Percentiles rank a stretch among this genome's conserved stretches.
Evolutionary conservation across 441 rosid genomes (phyloP).

Genomic region (Gossypium davidsonii): DNA sequence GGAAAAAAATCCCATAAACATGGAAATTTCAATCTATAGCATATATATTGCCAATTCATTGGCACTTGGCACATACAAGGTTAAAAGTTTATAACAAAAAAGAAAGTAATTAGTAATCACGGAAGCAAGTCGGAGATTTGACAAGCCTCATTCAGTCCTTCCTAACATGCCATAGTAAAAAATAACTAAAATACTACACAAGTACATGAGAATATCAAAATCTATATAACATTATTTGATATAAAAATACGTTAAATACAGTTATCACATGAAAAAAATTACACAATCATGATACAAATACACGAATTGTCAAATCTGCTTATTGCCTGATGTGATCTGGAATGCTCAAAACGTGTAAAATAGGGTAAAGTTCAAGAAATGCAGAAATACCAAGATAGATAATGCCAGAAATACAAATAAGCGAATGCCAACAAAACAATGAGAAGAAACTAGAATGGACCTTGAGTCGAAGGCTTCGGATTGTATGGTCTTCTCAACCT

Average conservation of each 20-base stretch:
- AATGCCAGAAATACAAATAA: background rate
- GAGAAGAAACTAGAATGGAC: slow-evolving; percentile 23
- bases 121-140: background rate
- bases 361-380: background rate
- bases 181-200: too few species aligned
- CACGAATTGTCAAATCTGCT: too few species aligned
- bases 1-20: background rate
- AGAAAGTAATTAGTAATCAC: background rate
- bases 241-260: too few species aligned
- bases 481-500: slow-evolving; percentile 74
- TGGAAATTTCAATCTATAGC: background rate
- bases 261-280: too few species aligned
- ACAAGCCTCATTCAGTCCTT: background rate
- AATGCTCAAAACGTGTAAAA: background rate
- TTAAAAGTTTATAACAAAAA: background rate
- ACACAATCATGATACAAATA: too few species aligned
- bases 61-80: background rate
- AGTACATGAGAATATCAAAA: too few species aligned
- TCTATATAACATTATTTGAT: too few species aligned
- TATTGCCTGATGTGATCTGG: background rate
- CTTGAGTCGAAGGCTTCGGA: slow-evolving; percentile 73
- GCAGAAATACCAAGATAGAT: background rate
- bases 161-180: background rate
- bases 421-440: background rate
- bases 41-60: background rate